Conservation (phyloP, 352 stramenopile species). For the Pythium brachiatum region DNA sequence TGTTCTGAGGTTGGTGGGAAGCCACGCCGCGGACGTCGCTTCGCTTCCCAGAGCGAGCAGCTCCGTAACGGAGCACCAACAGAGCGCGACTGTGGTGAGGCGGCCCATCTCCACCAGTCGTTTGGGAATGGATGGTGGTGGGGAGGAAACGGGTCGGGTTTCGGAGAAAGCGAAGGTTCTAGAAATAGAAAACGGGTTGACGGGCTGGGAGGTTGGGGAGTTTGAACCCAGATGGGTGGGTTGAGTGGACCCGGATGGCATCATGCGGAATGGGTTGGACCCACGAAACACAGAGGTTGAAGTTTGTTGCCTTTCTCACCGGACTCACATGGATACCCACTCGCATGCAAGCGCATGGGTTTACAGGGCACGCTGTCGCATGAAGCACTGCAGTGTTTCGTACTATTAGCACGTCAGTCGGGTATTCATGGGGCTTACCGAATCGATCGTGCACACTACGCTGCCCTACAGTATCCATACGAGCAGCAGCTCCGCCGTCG, state of each 20-base stretch:
- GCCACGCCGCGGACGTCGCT: neutral
- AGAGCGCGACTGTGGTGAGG: neutral
- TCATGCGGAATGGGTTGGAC: neutral
- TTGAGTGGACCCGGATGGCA: neutral
- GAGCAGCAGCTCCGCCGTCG: no score
- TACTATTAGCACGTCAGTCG: no score
- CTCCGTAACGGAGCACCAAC: neutral
- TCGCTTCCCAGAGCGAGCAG: neutral
- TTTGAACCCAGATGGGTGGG: neutral
- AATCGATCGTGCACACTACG: no score
- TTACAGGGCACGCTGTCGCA: no score
- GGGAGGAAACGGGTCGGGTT: conserved; percentile 19
- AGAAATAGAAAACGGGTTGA: neutral
- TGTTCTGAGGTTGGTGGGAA: conserved; percentile 53
- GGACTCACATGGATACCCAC: neutral
- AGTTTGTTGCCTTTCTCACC: neutral
- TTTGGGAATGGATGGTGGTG: conserved; percentile 21
- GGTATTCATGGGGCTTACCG: no score
- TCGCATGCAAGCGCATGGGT: no score
- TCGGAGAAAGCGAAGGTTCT: neutral
- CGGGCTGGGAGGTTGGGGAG: neutral
- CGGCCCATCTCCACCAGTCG: conserved; percentile 15
- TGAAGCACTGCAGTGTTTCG: no score
- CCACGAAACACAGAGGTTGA: neutral
- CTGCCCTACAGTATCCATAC: no score